Percentiles rank a stretch among this genome's conserved stretches.
Conservation (phyloP, 2,329 filamentous ascomycete genomes). For the Hymenoscyphus linearis region DNA sequence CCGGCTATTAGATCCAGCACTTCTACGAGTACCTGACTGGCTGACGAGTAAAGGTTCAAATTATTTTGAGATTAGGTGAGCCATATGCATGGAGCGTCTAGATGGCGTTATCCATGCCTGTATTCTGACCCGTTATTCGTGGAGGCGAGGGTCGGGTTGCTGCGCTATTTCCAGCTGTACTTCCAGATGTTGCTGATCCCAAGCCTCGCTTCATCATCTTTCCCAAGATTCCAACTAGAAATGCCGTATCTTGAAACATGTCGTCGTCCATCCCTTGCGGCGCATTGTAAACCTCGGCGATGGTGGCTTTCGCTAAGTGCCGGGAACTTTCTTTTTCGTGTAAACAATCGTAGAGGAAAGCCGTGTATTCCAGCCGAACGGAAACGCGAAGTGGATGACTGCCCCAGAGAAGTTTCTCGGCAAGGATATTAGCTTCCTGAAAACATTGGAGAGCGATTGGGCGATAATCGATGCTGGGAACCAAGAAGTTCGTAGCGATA, state of each 20-base stretch:
- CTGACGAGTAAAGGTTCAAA: too few relatives aligned
- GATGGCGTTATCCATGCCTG: constrained; percentile 29
- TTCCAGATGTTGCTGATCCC: constrained; percentile 16
- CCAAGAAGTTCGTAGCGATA: constrained; percentile 65
- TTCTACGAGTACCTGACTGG: too few relatives aligned
- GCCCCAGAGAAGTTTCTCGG: constrained; percentile 72
- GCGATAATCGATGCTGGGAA: constrained; percentile 75
- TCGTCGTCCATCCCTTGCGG: constrained; percentile 92
- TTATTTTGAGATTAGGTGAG: background rate
- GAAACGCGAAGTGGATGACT: constrained; percentile 86
- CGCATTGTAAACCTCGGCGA: constrained; percentile 86
- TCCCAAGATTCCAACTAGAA: constrained; percentile 78
- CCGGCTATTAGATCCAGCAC: background rate
- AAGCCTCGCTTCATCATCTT: constrained; percentile 78
- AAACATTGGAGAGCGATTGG: constrained; percentile 80
- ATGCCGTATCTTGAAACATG: constrained; percentile 87
- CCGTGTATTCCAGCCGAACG: constrained; percentile 85
- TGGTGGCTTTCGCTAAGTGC: constrained; percentile 72
- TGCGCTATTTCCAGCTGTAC: constrained; percentile 18
- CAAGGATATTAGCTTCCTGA: constrained; percentile 66
- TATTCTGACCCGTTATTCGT: constrained; percentile 8
- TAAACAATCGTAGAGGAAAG: constrained; percentile 89
- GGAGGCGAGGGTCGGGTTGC: constrained; percentile 14
- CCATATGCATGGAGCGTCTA: constrained; percentile 4
- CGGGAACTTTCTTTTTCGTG: constrained; percentile 75